Conservation (phyloP, 768 basidiomycete species). For the Panaeolus papilionaceus region DNA sequence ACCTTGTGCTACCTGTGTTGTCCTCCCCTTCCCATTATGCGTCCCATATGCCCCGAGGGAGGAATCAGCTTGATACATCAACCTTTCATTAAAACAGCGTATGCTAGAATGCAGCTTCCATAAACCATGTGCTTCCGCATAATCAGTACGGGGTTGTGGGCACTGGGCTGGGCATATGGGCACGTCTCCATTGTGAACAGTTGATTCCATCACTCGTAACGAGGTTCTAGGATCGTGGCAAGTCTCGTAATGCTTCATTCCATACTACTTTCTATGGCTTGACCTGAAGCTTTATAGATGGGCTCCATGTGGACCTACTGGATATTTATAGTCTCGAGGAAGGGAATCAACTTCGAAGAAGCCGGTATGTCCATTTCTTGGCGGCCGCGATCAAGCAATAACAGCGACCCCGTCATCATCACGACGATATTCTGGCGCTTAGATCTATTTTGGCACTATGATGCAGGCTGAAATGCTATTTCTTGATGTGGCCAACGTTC, state of each 20-base stretch:
- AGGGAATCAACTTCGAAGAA: background rate
- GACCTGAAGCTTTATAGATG: background rate
- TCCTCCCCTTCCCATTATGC: background rate
- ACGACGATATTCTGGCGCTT: slow-evolving; percentile 5
- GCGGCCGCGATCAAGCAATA: background rate
- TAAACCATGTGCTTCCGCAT: background rate
- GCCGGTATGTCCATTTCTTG: background rate
- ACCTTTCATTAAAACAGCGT: background rate
- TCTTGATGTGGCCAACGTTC: slow-evolving; percentile 9
- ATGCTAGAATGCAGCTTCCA: slow-evolving; percentile 7
- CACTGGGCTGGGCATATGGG: background rate
- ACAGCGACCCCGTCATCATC: background rate
- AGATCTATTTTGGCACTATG: slow-evolving; percentile 3
- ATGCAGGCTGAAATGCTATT: background rate
- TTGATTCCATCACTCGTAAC: slow-evolving; percentile 2
- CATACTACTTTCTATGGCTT: background rate
- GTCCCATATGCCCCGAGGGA: slow-evolving; percentile 8
- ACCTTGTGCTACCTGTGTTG: background rate
- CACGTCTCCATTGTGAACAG: background rate
- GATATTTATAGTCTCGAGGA: slow-evolving; percentile 6
- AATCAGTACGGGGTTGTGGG: background rate
- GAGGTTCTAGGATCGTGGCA: background rate
- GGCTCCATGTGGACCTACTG: background rate
- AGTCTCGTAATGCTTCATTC: background rate
- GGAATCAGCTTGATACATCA: background rate